Conservation (phyloP, 768 basidiomycete genomes). For the Ramaria sp. region DNA sequence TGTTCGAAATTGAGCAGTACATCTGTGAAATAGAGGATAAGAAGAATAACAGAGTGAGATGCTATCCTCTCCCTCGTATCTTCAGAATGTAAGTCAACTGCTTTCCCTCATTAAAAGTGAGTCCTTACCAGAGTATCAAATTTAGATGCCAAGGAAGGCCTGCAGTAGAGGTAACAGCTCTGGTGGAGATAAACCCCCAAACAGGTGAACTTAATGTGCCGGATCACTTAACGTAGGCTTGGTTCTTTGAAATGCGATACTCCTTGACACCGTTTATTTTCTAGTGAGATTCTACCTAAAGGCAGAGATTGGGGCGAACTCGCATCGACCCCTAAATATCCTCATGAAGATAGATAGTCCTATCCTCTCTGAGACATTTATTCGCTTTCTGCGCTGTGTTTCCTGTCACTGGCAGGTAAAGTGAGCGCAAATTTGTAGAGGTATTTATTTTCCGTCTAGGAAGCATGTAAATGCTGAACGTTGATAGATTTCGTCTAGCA, state of each 20-base stretch:
- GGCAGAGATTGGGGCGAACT: not conserved
- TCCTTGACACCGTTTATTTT: not conserved
- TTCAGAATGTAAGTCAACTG: conserved; percentile 54
- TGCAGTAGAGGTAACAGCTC: conserved; percentile 59
- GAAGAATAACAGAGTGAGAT: conserved; percentile 30
- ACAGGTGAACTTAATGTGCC: conserved; percentile 45
- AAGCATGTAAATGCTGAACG: too few species aligned
- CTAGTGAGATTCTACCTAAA: not conserved
- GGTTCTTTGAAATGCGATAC: not conserved
- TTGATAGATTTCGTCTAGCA: too few species aligned
- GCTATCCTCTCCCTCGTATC: conserved; percentile 66
- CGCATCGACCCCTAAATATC: not conserved
- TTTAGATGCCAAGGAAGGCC: conserved; percentile 56
- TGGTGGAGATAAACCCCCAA: conserved; percentile 35
- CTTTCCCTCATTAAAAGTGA: not conserved
- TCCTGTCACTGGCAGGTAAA: too few species aligned
- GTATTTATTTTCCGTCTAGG: too few species aligned
- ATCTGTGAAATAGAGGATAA: conserved; percentile 38
- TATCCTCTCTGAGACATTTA: too few species aligned
- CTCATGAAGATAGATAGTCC: too few species aligned
- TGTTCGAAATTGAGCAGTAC: conserved; percentile 67
- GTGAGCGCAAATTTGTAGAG: too few species aligned
- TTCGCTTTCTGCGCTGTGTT: too few species aligned
- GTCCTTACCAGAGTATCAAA: not conserved
- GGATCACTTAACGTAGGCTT: not conserved